These are phyloP conservation scores for Loxodes magnus DNA, from an alignment of 73 alveolate species.

Conservation along the genomic window DNA sequence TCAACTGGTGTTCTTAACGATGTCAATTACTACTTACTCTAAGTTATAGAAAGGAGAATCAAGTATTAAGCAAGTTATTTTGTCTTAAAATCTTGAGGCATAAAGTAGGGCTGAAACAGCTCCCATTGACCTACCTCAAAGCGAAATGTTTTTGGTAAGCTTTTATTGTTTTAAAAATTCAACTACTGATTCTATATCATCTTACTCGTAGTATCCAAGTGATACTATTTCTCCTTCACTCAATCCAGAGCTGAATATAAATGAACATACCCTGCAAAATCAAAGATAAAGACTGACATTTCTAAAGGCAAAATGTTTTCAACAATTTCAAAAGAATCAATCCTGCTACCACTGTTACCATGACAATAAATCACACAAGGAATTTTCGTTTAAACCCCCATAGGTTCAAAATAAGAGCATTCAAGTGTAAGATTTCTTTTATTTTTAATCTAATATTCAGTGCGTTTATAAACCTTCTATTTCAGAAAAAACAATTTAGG, in stretches of 20 bases:
- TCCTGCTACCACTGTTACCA: constrained; percentile 46
- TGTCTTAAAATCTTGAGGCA: constrained; percentile 52
- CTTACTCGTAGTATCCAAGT: constrained; percentile 52
- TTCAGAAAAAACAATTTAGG: too few relatives aligned
- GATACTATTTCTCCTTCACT: constrained; percentile 56
- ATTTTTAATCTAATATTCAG: too few relatives aligned
- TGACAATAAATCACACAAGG: constrained; percentile 47
- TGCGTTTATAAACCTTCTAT: too few relatives aligned
- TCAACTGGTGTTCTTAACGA: constrained; percentile 30
- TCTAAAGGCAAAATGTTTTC: too few relatives aligned
- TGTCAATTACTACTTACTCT: constrained; percentile 25
- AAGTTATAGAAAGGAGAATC: constrained; percentile 53
- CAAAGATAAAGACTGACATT: too few relatives aligned
- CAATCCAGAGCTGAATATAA: too few relatives aligned
- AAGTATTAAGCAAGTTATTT: constrained; percentile 37
- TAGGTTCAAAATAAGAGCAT: too few relatives aligned
- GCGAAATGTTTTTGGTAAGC: constrained; percentile 26
- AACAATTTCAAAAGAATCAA: constrained; percentile 41
- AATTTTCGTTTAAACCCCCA: too few relatives aligned
- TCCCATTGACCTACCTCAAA: constrained; percentile 64
- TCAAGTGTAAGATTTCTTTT: too few relatives aligned
- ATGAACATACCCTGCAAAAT: constrained; percentile 54
- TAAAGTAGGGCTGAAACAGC: constrained; percentile 52
- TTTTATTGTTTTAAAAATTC: constrained; percentile 31
- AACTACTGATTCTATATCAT: constrained; percentile 39